Conservation (phyloP, 306 rosid species). For the Quercus ilex region DNA sequence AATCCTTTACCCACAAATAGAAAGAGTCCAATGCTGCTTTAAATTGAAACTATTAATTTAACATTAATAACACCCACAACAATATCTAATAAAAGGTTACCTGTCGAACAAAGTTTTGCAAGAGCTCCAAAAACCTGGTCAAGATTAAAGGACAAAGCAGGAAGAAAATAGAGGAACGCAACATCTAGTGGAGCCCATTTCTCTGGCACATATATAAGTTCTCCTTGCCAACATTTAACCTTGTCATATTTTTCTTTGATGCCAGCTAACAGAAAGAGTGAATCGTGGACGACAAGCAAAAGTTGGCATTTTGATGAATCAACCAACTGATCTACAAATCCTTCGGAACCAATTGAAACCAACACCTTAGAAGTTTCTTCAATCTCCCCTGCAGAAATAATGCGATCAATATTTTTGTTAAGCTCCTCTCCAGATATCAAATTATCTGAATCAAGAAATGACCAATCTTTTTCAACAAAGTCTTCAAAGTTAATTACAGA, state of each 20-base stretch:
- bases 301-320: conserved; percentile 35
- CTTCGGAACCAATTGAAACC: conserved; percentile 70
- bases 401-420: conserved; percentile 33
- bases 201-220: conserved; percentile 60
- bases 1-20: not conserved
- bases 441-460: conserved; percentile 57
- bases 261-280: conserved; percentile 62
- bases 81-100: conserved; percentile 27
- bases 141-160: conserved; percentile 65
- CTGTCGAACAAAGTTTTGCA: conserved; percentile 49
- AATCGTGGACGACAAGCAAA: conserved; percentile 67
- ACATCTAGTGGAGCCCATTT: conserved; percentile 74
- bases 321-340: conserved; percentile 63
- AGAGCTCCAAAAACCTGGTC: conserved; percentile 54
- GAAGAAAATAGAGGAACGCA: conserved; percentile 80
- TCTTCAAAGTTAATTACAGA: conserved; percentile 57
- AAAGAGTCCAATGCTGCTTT: not conserved
- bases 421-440: conserved; percentile 20
- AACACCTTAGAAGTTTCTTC: conserved; percentile 63
- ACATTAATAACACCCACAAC: not conserved
- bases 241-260: conserved; percentile 70
- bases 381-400: conserved; percentile 59
- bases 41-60: not conserved
- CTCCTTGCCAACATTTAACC: conserved; percentile 97
- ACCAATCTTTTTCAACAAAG: conserved; percentile 70